Conservation (phyloP, 306 rosid species). For the Alnus glutinosa region DNA sequence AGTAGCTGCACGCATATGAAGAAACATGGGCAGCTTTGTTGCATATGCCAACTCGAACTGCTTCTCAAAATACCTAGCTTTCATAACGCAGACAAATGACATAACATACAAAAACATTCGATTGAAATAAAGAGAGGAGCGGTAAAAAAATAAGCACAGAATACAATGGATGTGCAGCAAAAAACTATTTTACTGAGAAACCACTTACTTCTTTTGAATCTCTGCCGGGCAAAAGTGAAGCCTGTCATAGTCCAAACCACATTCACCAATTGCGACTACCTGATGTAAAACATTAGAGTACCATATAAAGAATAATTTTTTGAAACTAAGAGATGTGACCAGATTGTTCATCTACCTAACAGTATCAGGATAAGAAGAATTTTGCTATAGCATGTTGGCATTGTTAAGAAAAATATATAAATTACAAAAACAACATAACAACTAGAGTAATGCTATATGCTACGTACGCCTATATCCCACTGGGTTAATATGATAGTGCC, state of each 20-base stretch:
- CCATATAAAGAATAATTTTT: not conserved
- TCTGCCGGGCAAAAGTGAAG: conserved; percentile 90
- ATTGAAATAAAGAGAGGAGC: not conserved
- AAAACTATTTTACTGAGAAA: conserved; percentile 12
- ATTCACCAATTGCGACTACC: conserved; percentile 98
- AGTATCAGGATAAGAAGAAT: not conserved
- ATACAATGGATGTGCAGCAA: conserved; percentile 6
- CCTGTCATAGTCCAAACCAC: conserved; percentile 96
- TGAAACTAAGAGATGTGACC: not conserved
- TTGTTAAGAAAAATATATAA: not conserved
- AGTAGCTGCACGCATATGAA: conserved; percentile 97
- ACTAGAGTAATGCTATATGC: too few species aligned
- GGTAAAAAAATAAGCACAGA: not conserved
- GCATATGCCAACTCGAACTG: conserved; percentile 81
- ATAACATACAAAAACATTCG: conserved; percentile 7
- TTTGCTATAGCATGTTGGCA: not conserved
- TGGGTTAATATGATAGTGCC: too few species aligned
- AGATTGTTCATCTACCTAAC: not conserved
- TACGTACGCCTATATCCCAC: too few species aligned
- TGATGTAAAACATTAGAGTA: conserved; percentile 18
- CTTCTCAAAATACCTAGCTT: conserved; percentile 87
- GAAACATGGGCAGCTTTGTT: conserved; percentile 88
- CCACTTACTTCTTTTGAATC: conserved; percentile 78
- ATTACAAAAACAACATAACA: not conserved
- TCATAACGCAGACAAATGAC: conserved; percentile 14